Base-by-base conservation (phyloP, 2,329 filamentous ascomycete genomes). In the Colletotrichum karsti region DNA sequence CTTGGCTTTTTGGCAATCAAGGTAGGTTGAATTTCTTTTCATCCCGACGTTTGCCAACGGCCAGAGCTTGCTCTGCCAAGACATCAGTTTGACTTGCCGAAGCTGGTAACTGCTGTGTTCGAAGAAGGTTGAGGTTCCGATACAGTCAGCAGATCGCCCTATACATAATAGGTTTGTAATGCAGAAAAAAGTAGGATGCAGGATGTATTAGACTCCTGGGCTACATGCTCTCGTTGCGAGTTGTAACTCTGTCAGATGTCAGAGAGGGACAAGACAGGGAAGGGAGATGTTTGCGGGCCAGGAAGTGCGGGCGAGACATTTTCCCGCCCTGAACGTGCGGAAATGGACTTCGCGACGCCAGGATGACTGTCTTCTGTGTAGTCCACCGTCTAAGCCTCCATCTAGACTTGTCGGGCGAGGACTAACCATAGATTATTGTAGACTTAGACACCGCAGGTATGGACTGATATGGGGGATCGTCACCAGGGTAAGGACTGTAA, bases 221-320 rank as follows among this genome's bases (percentile, higher is more conserved):
- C 53, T 64, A 64, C 60, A 67, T 64, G 22, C 26, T 39, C 28
- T 58, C 37, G 53, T 64, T 67, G 60, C 53, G 60, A 46, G 8
- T 37, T 33, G n/a, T 39, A 64, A 58, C 44, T 53, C 46, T 67
- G 37, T 67, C 53, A 58, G 37, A 58, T 54, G 59, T 58, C 64
- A 64, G 60, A 51, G 39, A n/a, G 15, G 54, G 26, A 63, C 53
- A 22, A 50, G 28, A 51, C 53, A 65, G 24, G 48, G 37, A 33
- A 62, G 24, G 42, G 28, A 33, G 48, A 7, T 39, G 50, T 41
- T 46, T 56, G 63, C 57, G 39, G 51, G 22, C 41, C 30, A 30
- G n/a, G 30, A 18, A 33, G 7, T 62, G 57, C 53, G 65, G 66
- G 66, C 62, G 50, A 51, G 55, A 46, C 33, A 15, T 35, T 37